phyloP scores from a whole-genome alignment of 2,329 filamentous ascomycete species.

The Stagonosporopsis vannaccii region DNA sequence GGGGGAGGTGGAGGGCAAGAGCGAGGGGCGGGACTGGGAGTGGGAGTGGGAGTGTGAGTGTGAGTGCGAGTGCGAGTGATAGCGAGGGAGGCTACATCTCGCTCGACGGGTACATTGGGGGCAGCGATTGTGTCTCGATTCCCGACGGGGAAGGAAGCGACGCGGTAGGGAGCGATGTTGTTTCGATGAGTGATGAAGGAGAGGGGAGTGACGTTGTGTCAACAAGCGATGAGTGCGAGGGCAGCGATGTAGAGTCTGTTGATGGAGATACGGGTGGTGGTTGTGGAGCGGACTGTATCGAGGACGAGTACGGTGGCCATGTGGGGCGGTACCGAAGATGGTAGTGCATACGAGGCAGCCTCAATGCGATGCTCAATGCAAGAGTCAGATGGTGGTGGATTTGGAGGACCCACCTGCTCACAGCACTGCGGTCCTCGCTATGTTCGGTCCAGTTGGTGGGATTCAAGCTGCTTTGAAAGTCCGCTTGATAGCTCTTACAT shows the following conservation, averaged over 20 bases:
- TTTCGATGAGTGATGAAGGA: neutral
- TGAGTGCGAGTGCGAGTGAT: slow-evolving; percentile 3
- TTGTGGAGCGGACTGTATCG: slow-evolving; percentile 8
- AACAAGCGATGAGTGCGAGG: neutral
- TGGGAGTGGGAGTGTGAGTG: neutral
- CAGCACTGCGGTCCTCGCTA: neutral
- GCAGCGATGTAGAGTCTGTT: slow-evolving; percentile 7
- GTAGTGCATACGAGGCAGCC: neutral
- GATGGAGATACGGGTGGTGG: neutral
- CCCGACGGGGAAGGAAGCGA: slow-evolving; percentile 11
- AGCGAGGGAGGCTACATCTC: slow-evolving; percentile 12
- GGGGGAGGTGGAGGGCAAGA: neutral
- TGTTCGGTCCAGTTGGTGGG: neutral
- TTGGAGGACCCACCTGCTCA: neutral
- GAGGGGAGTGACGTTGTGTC: slow-evolving; percentile 1
- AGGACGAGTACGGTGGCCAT: neutral
- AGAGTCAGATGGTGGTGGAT: neutral
- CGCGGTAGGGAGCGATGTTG: neutral
- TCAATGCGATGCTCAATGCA: neutral
- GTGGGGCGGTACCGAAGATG: neutral
- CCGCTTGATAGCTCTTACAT: slow-evolving; percentile 10
- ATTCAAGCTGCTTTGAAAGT: neutral
- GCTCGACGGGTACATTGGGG: slow-evolving; percentile 9
- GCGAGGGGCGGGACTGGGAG: neutral
- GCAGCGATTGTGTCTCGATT: slow-evolving; percentile 3